Conservation (phyloP, 2,329 filamentous ascomycete species). For the Ascochyta viciae-villosae region DNA sequence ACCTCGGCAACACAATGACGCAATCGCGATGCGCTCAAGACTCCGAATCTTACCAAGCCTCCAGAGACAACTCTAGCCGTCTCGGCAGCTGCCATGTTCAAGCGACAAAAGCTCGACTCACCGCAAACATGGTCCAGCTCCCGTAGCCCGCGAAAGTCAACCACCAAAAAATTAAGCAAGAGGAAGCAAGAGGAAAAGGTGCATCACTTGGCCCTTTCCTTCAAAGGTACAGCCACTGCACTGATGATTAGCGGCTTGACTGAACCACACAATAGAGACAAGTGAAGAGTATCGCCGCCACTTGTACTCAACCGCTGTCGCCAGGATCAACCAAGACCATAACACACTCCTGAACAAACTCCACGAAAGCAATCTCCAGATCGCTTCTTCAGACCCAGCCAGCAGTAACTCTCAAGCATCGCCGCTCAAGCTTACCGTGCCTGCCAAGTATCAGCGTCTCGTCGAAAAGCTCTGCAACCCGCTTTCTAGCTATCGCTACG, state of each 20-base stretch:
- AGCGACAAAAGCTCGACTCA: slow-evolving; percentile 1
- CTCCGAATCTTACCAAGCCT: neutral
- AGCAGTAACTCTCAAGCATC: slow-evolving; percentile 4
- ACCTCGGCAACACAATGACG: neutral
- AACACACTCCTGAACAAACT: slow-evolving; percentile 18
- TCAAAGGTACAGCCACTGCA: slow-evolving; percentile 32
- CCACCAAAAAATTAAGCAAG: slow-evolving; percentile 3
- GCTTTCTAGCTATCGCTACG: slow-evolving; percentile 26
- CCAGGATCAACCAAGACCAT: slow-evolving; percentile 32
- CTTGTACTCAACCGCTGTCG: slow-evolving; percentile 26
- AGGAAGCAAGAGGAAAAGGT: slow-evolving; percentile 7
- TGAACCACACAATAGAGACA: slow-evolving; percentile 31
- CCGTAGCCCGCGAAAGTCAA: slow-evolving; percentile 17
- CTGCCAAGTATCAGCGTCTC: slow-evolving; percentile 27
- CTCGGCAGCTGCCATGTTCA: slow-evolving; percentile 39
- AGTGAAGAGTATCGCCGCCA: slow-evolving; percentile 36
- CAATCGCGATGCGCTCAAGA: neutral
- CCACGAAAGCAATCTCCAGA: slow-evolving; percentile 24
- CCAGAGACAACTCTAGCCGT: slow-evolving; percentile 18
- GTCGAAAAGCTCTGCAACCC: slow-evolving; percentile 28
- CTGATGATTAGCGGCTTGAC: neutral
- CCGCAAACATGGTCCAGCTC: slow-evolving; percentile 14
- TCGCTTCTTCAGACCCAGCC: slow-evolving; percentile 13
- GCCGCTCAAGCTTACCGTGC: slow-evolving; percentile 25
- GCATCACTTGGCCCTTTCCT: slow-evolving; percentile 37